These are phyloP conservation scores for Schizophyllum amplum DNA, from an alignment of 1,284 basidiomycete genomes.

Conservation along the genomic window DNA sequence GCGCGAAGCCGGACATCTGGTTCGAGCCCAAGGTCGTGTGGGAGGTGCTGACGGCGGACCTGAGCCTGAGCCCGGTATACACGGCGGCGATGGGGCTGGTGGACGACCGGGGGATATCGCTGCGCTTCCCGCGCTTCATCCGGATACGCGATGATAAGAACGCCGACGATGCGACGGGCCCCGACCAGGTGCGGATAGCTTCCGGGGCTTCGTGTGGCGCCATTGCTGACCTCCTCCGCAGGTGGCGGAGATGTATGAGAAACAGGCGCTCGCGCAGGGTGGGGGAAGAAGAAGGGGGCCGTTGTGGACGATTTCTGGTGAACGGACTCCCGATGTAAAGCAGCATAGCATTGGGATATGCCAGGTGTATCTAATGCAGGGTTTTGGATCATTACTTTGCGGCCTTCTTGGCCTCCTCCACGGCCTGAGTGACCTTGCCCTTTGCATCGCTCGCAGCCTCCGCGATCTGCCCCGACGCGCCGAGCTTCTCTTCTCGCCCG, in stretches of 20 bases:
- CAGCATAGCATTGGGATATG: constrained; percentile 12
- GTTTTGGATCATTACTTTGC: too few species aligned
- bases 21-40: constrained; percentile 94
- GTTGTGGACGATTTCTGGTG: constrained; percentile 90
- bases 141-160: constrained; percentile 89
- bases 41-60: constrained; percentile 96
- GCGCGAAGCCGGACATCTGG: constrained; percentile 91
- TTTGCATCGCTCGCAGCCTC: constrained; percentile 23
- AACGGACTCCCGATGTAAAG: background rate
- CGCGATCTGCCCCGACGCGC: constrained; percentile 19
- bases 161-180: constrained; percentile 85
- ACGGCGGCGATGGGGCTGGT: constrained; percentile 94
- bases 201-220: background rate
- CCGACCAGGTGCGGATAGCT: constrained; percentile 66
- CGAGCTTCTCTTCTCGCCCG: constrained; percentile 61
- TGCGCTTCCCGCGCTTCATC: constrained; percentile 95
- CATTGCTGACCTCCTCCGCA: constrained; percentile 27
- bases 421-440: constrained; percentile 42
- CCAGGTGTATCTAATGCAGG: constrained; percentile 6
- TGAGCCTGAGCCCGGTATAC: constrained; percentile 95
- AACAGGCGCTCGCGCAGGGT: constrained; percentile 75
- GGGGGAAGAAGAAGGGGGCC: constrained; percentile 59
- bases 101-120: constrained; percentile 84
- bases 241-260: constrained; percentile 94
- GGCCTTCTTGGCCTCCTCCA: constrained; percentile 25